A percentile compares a stretch with the other conserved stretches of the same genome.
phyloP scores from a whole-genome alignment of 768 basidiomycete genomes.

The Filobasidium wieringae region DNA sequence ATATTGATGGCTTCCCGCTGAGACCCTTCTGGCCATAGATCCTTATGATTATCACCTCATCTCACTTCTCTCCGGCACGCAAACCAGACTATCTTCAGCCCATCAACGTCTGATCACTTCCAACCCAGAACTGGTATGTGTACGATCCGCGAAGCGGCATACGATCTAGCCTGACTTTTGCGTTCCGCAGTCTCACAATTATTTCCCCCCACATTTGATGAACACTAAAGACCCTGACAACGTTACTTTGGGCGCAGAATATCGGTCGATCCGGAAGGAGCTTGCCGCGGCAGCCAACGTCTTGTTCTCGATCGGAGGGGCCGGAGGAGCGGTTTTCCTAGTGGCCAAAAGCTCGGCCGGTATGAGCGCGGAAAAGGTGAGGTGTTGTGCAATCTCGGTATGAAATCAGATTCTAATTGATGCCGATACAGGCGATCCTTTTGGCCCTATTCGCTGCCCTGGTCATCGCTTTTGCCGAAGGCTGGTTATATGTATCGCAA shows the following conservation, averaged over 20 bases:
- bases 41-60: background rate
- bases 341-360: slow-evolving; percentile 9
- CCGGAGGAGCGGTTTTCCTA: slow-evolving; percentile 1
- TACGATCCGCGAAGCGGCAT: background rate
- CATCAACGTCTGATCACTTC: slow-evolving; percentile 5
- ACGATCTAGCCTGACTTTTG: background rate
- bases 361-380: background rate
- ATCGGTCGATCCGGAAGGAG: slow-evolving; percentile 5
- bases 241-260: slow-evolving; percentile 1
- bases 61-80: background rate
- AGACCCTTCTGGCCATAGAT: background rate
- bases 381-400: too few relatives aligned
- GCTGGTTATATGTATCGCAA: slow-evolving; percentile 3
- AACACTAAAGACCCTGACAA: background rate
- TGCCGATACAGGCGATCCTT: slow-evolving; percentile 1
- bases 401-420: background rate
- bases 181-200: background rate
- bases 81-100: background rate
- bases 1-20: too few relatives aligned
- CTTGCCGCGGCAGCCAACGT: slow-evolving; percentile 7
- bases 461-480: background rate
- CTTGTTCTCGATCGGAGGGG: slow-evolving; percentile 4
- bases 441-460: slow-evolving; percentile 1
- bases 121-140: background rate
- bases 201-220: background rate